Percentiles rank a stretch among this genome's conserved stretches.
These are phyloP conservation scores for Insectozyma bohioensis DNA, from an alignment of 1,139 yeast genomes.

Conservation along the genomic window DNA sequence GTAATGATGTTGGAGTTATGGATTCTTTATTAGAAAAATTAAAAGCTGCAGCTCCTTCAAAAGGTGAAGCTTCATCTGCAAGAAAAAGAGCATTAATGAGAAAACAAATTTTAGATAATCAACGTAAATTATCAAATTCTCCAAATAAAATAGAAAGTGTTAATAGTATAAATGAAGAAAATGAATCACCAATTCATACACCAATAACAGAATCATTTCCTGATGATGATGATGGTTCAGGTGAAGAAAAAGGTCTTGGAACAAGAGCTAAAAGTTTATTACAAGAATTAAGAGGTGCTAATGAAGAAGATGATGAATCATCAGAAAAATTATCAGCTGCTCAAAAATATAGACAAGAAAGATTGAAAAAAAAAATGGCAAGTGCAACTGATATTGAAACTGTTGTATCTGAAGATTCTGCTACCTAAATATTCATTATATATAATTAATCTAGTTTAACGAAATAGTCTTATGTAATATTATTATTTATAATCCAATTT, in stretches of 20 bases:
- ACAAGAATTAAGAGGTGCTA: constrained; percentile 52
- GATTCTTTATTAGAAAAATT: constrained; percentile 70
- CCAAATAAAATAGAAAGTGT: constrained; percentile 3
- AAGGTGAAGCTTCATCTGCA: constrained; percentile 77
- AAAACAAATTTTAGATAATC: constrained; percentile 50
- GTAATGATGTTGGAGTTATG: constrained; percentile 55
- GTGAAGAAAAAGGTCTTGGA: constrained; percentile 48
- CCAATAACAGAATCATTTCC: constrained; percentile 7
- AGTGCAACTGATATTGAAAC: constrained; percentile 5
- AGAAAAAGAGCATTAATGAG: constrained; percentile 80
- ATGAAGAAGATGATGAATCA: constrained; percentile 16
- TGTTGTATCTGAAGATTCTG: too few species aligned
- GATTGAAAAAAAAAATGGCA: constrained; percentile 17
- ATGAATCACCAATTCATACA: constrained; percentile 9
- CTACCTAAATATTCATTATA: too few species aligned
- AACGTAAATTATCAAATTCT: constrained; percentile 18
- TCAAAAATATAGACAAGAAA: constrained; percentile 38
- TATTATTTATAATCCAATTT: constrained; percentile 17
- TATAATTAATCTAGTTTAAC: not conserved
- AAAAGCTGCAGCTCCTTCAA: constrained; percentile 70
- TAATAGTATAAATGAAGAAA: not conserved
- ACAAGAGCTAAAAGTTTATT: constrained; percentile 60
- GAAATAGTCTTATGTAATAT: not conserved
- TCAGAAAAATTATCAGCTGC: constrained; percentile 29
- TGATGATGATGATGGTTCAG: constrained; percentile 7